Evolutionary conservation across 2,329 filamentous ascomycete species (phyloP).

Genomic region (Pseudocercospora pini-densiflorae): DNA sequence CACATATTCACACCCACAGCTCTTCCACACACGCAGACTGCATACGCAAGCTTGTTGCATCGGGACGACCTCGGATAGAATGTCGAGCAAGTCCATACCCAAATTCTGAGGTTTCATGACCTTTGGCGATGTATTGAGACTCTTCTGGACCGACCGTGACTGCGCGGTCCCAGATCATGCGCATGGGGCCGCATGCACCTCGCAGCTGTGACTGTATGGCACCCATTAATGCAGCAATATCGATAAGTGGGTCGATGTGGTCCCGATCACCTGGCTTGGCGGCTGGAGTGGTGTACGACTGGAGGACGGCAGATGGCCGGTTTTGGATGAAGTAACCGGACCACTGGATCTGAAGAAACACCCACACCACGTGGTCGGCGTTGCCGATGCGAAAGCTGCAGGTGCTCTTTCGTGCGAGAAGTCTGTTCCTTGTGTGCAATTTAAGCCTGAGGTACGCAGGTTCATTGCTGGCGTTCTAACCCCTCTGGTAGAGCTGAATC

Average conservation of each 20-base stretch:
- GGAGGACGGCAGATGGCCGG: background rate
- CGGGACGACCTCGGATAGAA: background rate
- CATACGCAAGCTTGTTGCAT: background rate
- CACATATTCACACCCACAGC: background rate
- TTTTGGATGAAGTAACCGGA: background rate
- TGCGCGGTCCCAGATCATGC: background rate
- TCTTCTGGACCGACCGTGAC: background rate
- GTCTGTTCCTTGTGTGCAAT: too few relatives aligned
- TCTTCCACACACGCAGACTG: background rate
- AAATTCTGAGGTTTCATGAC: background rate
- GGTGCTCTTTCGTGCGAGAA: too few relatives aligned
- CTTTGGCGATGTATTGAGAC: background rate
- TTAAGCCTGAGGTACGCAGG: too few relatives aligned
- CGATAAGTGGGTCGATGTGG: background rate
- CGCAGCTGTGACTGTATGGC: background rate
- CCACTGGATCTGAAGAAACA: background rate
- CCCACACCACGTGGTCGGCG: background rate
- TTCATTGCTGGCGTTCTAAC: too few relatives aligned
- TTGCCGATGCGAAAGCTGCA: background rate
- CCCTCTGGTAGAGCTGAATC: too few relatives aligned
- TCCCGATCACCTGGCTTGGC: background rate
- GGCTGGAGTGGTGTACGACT: background rate
- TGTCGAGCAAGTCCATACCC: background rate
- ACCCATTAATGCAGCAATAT: background rate
- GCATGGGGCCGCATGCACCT: background rate